phyloP scores from a whole-genome alignment of 192 early-diverging fungal genomes.

The Cladochytrium replicatum region DNA sequence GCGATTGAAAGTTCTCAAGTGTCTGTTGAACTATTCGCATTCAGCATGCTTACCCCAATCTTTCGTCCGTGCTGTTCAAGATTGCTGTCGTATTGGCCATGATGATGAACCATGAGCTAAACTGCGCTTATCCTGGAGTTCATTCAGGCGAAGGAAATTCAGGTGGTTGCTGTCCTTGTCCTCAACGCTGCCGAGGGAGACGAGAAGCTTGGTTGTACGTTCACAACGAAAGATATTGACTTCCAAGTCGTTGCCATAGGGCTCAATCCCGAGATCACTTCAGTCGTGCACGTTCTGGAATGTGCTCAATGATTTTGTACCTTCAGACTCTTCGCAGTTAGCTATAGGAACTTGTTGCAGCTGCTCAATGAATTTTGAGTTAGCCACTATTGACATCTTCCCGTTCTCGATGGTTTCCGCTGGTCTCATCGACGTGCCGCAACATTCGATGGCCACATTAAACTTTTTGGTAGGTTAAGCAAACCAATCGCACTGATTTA shows the following conservation, averaged over 20 bases:
- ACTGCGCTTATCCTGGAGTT: slow-evolving; percentile 31
- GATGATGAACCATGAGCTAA: slow-evolving; percentile 23
- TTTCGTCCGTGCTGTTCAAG: slow-evolving; percentile 59
- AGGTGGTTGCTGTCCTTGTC: slow-evolving; percentile 36
- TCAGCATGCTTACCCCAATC: slow-evolving; percentile 83
- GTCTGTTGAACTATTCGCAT: slow-evolving; percentile 28
- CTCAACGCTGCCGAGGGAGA: slow-evolving; percentile 16
- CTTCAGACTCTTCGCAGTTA: slow-evolving; percentile 23
- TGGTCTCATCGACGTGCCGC: slow-evolving; percentile 41
- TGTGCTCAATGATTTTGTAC: neutral
- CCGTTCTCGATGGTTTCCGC: slow-evolving; percentile 34
- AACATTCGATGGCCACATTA: slow-evolving; percentile 34
- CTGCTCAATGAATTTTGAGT: slow-evolving; percentile 13
- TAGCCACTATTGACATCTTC: slow-evolving; percentile 36
- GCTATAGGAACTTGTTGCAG: neutral
- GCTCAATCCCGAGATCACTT: slow-evolving; percentile 77
- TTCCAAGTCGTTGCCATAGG: slow-evolving; percentile 36
- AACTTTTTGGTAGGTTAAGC: slow-evolving; percentile 29
- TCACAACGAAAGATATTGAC: slow-evolving; percentile 45
- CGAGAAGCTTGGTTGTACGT: slow-evolving; percentile 33
- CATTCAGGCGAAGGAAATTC: slow-evolving; percentile 18
- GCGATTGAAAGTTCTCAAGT: slow-evolving; percentile 41
- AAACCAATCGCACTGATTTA: too few relatives aligned
- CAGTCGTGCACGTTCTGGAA: slow-evolving; percentile 92
- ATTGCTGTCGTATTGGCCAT: slow-evolving; percentile 10